These are phyloP conservation scores for Triticum monococcum DNA, from an alignment of 176 grass and related monocot genomes.

Conservation along the genomic window DNA sequence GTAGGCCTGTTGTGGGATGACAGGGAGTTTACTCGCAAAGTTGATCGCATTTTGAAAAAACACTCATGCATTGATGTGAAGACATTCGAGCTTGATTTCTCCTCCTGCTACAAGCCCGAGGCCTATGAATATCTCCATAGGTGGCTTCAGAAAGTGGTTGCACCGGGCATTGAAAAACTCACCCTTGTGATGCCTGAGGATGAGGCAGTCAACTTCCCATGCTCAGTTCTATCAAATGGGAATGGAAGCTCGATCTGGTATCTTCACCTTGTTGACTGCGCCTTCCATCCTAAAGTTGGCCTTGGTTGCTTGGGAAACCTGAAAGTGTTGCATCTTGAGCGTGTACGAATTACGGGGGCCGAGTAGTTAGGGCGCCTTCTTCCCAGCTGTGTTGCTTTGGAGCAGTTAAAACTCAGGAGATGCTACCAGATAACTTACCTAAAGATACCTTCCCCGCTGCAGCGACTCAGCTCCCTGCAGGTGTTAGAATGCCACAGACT, in stretches of 20 bases:
- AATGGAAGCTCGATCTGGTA: neutral
- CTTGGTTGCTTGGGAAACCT: neutral
- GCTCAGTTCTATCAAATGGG: neutral
- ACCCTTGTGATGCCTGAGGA: neutral
- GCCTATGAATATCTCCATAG: neutral
- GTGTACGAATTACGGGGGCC: neutral
- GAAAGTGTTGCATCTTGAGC: neutral
- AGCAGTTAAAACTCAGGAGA: neutral
- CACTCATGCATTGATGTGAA: neutral
- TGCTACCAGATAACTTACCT: neutral
- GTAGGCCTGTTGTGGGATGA: neutral
- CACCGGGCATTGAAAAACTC: neutral
- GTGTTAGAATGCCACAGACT: neutral
- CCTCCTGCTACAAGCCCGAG: neutral
- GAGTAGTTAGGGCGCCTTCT: neutral
- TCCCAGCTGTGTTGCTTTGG: neutral
- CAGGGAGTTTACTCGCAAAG: neutral
- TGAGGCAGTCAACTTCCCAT: neutral
- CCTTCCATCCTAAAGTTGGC: neutral
- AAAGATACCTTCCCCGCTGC: neutral
- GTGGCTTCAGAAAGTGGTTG: neutral
- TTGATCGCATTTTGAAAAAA: neutral
- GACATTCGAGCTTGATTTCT: neutral
- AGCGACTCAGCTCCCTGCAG: neutral
- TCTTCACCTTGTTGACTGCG: neutral